Conservation (phyloP, 2,329 filamentous ascomycete genomes). For the Talaromyces piceae region DNA sequence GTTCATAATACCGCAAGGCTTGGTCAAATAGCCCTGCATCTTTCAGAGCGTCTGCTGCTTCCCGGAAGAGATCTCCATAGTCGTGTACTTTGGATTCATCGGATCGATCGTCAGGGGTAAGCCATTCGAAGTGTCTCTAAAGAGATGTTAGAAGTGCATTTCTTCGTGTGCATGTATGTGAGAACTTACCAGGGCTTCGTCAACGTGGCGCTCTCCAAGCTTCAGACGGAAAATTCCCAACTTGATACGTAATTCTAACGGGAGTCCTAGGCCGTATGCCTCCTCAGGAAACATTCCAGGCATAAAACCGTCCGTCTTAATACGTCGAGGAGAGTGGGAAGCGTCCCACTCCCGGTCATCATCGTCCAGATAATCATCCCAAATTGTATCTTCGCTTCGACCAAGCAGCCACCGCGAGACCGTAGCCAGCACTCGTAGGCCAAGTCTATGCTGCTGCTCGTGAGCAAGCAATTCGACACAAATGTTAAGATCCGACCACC, state of each 20-base stretch:
- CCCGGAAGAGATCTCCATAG: conserved; percentile 72
- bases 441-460: conserved; percentile 55
- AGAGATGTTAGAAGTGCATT: conserved; percentile 6
- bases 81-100: conserved; percentile 50
- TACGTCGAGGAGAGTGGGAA: conserved; percentile 59
- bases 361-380: conserved; percentile 57
- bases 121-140: conserved; percentile 59
- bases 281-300: conserved; percentile 46
- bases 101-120: conserved; percentile 56
- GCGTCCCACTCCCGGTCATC: conserved; percentile 90
- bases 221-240: conserved; percentile 76
- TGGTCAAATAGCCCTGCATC: conserved; percentile 45
- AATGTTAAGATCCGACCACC: conserved; percentile 79
- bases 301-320: conserved; percentile 54
- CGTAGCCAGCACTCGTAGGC: conserved; percentile 61
- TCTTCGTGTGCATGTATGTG: not conserved
- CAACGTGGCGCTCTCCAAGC: conserved; percentile 51
- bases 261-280: conserved; percentile 66
- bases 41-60: conserved; percentile 56
- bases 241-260: conserved; percentile 74
- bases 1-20: conserved; percentile 52
- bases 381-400: conserved; percentile 64
- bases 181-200: conserved; percentile 64
- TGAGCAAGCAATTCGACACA: conserved; percentile 75
- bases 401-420: conserved; percentile 77